Evolutionary conservation across 1,139 yeast genomes (phyloP).

Genomic region (Blastobotrys serpentis): DNA sequence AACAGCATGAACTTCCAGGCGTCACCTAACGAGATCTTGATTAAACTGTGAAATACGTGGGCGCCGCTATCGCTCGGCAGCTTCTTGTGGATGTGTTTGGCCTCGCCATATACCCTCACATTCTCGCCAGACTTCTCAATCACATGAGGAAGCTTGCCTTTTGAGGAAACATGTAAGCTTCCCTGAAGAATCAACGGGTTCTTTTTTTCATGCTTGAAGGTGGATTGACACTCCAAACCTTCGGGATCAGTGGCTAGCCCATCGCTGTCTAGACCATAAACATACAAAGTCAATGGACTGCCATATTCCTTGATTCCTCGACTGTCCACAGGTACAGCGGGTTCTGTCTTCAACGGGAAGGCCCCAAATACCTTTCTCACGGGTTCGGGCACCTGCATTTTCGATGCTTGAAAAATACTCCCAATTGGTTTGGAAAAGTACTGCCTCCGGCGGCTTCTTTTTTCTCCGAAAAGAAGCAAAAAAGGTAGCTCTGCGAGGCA

Average conservation of each 20-base stretch:
- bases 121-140: constrained; percentile 14
- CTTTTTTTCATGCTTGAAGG: not conserved
- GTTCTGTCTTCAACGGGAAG: constrained; percentile 48
- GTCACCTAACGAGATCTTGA: constrained; percentile 32
- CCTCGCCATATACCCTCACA: constrained; percentile 15
- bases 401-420: not conserved
- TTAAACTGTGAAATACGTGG: constrained; percentile 27
- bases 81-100: constrained; percentile 10
- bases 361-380: constrained; percentile 48
- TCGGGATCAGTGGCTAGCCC: constrained; percentile 33
- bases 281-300: constrained; percentile 25
- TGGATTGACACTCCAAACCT: constrained; percentile 30
- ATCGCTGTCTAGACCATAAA: constrained; percentile 27
- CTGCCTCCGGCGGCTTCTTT: no score
- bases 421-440: no score
- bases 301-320: constrained; percentile 7
- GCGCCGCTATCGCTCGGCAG: constrained; percentile 5
- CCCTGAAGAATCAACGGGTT: constrained; percentile 20
- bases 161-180: constrained; percentile 21
- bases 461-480: no score
- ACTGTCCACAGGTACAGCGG: constrained; percentile 30
- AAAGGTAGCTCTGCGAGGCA: no score
- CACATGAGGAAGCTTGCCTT: constrained; percentile 27
- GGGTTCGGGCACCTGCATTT: constrained; percentile 44
- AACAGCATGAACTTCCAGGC: constrained; percentile 35